phyloP scores from a whole-genome alignment of 805 yeast species.

The Isabelozyma rhagii region DNA sequence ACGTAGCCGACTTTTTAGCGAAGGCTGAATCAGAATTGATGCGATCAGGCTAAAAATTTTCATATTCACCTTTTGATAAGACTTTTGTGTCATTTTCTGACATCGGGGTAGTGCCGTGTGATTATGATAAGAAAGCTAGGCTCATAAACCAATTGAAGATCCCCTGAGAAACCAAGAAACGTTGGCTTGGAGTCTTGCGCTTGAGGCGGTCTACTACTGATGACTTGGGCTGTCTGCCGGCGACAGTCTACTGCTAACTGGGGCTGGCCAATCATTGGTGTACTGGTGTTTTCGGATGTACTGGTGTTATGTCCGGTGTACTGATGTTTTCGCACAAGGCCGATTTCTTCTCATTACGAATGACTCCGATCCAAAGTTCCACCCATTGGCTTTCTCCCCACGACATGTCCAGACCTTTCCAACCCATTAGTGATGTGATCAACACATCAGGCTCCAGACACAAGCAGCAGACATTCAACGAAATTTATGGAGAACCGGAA shows the following conservation, averaged over 20 bases:
- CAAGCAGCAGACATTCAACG: constrained; percentile 63
- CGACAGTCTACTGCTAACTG: too few relatives aligned
- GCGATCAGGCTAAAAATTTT: not conserved
- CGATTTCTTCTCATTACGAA: not conserved
- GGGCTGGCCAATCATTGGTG: too few relatives aligned
- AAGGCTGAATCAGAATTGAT: not conserved
- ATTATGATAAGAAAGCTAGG: not conserved
- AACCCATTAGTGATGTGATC: constrained; percentile 42
- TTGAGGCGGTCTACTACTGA: not conserved
- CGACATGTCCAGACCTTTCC: constrained; percentile 37
- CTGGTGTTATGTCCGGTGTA: not conserved
- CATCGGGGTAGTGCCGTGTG: not conserved
- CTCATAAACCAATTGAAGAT: not conserved
- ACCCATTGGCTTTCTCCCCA: not conserved
- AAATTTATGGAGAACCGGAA: constrained; percentile 91
- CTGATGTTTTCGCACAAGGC: not conserved
- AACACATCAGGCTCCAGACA: constrained; percentile 34
- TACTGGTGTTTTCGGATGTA: too few relatives aligned
- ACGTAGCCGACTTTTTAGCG: too few relatives aligned
- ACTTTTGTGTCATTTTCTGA: not conserved
- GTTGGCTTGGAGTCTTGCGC: not conserved
- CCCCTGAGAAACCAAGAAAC: not conserved
- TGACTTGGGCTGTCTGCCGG: too few relatives aligned
- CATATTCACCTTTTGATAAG: not conserved
- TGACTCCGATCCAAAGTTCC: not conserved